phyloP scores from a whole-genome alignment of 2,329 filamentous ascomycete genomes.

The Fusarium tjaetaba region DNA sequence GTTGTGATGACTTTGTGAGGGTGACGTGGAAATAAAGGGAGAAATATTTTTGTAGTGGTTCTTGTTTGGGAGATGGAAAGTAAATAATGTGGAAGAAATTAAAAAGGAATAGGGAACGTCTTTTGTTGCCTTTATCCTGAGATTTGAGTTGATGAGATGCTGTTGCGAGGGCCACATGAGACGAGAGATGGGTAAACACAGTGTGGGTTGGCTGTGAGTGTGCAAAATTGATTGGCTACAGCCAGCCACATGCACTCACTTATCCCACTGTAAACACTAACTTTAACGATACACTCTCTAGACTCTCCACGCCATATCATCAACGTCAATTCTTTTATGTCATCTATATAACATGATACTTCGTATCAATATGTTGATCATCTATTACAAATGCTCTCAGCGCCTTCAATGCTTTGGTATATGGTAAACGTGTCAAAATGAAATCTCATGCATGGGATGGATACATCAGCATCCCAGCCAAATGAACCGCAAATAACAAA shows the following conservation, averaged over 20 bases:
- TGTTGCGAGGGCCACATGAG: conserved; percentile 1
- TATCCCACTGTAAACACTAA: neutral
- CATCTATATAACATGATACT: conserved; percentile 29
- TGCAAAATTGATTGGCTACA: conserved; percentile 8
- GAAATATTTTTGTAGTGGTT: neutral
- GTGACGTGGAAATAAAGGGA: neutral
- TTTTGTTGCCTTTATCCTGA: neutral
- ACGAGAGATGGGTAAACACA: conserved; percentile 13
- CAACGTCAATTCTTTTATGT: conserved; percentile 5
- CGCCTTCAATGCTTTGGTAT: conserved; percentile 30
- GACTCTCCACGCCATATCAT: neutral
- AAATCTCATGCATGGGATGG: conserved; percentile 17
- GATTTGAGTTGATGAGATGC: conserved; percentile 4
- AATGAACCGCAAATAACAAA: conserved; percentile 8
- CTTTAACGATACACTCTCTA: neutral
- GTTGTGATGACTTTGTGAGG: neutral
- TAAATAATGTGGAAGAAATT: neutral
- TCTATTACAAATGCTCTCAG: conserved; percentile 22
- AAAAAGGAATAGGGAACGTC: neutral
- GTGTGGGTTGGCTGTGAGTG: conserved; percentile 2
- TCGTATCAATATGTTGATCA: conserved; percentile 17
- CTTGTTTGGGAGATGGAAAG: neutral
- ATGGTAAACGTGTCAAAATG: conserved; percentile 2
- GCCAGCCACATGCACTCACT: neutral
- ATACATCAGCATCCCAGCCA: neutral